Evolutionary conservation across 257 asterid genomes (phyloP).

Genomic region (Paulownia fortunei): DNA sequence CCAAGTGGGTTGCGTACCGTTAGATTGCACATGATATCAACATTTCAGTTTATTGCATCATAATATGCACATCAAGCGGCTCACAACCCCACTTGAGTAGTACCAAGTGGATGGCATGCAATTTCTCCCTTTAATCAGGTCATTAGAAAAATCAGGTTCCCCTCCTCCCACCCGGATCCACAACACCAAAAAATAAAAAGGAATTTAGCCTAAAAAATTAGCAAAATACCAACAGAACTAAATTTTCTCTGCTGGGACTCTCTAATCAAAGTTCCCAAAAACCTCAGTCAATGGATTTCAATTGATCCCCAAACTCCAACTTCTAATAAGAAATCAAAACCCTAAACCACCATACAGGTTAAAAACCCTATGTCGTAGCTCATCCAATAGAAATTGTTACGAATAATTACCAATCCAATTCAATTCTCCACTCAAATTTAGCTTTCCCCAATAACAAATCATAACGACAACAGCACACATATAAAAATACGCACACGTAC

Average conservation of each 20-base stretch:
- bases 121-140: conserved; percentile 1
- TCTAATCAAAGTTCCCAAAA: not conserved
- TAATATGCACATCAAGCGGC: conserved; percentile 3
- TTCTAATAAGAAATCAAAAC: conserved; percentile 21
- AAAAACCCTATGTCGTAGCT: conserved; percentile 27
- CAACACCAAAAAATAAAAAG: not conserved
- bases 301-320: conserved; percentile 10
- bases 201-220: not conserved
- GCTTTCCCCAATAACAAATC: not conserved
- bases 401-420: conserved; percentile 13
- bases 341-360: conserved; percentile 27
- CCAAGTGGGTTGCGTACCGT: not conserved
- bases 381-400: not conserved
- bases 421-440: not conserved
- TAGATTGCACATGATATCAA: conserved; percentile 4
- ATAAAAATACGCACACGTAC: not conserved
- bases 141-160: not conserved
- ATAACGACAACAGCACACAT: not conserved
- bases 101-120: not conserved
- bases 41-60: conserved; percentile 4
- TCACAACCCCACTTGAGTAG: not conserved
- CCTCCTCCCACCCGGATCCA: not conserved
- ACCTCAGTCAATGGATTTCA: conserved; percentile 11
- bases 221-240: conserved; percentile 2
- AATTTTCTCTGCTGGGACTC: not conserved